A percentile compares a stretch with the other conserved stretches of the same genome.
Conservation (phyloP, 345 rosid genomes). For the Lenwebbia sp. region DNA sequence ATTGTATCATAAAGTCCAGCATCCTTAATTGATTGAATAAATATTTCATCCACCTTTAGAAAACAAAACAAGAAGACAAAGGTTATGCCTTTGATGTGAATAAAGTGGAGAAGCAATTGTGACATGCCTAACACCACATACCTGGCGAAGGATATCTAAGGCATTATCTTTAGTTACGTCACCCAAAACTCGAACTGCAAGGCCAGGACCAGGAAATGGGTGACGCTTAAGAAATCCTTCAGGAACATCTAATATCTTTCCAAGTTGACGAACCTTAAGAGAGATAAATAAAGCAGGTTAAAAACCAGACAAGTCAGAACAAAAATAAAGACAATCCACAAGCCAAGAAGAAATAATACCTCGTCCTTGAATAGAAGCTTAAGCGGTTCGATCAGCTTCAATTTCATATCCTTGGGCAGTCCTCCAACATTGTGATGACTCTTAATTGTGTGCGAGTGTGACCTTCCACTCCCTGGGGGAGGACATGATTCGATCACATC, state of each 20-base stretch:
- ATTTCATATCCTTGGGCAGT: slow-evolving; percentile 93
- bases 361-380: slow-evolving; percentile 95
- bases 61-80: neutral
- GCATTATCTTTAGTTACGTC: slow-evolving; percentile 92
- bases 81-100: neutral
- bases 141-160: slow-evolving; percentile 83
- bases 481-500: slow-evolving; percentile 99
- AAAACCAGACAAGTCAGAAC: neutral
- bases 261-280: slow-evolving; percentile 79
- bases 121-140: slow-evolving; percentile 1
- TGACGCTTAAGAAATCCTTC: slow-evolving; percentile 85
- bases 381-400: slow-evolving; percentile 95
- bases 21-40: slow-evolving; percentile 91
- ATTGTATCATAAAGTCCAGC: slow-evolving; percentile 89
- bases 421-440: slow-evolving; percentile 99
- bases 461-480: slow-evolving; percentile 90
- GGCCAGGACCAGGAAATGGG: slow-evolving; percentile 99
- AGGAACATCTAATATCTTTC: slow-evolving; percentile 73
- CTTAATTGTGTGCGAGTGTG: slow-evolving; percentile 91
- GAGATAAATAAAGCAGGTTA: neutral
- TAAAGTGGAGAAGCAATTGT: neutral
- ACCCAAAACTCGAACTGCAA: slow-evolving; percentile 89
- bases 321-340: neutral
- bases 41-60: slow-evolving; percentile 88
- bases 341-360: slow-evolving; percentile 23